phyloP scores from a whole-genome alignment of 75 land plant genomes.

The Sequoiadendron giganteum region DNA sequence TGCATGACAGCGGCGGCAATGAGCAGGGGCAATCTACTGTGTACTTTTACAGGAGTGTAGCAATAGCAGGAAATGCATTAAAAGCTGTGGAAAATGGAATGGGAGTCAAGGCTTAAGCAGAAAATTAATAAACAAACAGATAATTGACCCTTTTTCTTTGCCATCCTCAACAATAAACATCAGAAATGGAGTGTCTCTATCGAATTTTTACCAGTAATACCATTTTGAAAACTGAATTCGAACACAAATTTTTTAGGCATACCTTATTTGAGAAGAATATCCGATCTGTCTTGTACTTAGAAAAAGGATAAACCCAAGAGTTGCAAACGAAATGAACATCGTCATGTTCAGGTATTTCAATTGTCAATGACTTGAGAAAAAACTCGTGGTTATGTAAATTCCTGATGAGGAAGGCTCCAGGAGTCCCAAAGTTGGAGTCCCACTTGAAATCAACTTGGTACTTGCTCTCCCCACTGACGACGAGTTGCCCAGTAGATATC shows the following conservation, averaged over 20 bases:
- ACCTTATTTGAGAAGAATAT: constrained; percentile 34
- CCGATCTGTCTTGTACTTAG: constrained; percentile 17
- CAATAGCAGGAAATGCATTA: background rate
- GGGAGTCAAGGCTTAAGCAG: background rate
- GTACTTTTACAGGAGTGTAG: background rate
- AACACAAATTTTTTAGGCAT: background rate
- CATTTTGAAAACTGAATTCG: background rate
- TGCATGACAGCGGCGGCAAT: too few relatives aligned
- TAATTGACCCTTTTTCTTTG: background rate
- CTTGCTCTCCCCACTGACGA: background rate
- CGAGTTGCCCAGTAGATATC: background rate
- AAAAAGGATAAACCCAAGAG: constrained; percentile 20
- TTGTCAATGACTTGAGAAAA: constrained; percentile 8
- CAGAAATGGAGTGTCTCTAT: background rate
- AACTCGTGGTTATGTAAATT: background rate
- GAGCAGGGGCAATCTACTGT: background rate
- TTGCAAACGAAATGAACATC: constrained; percentile 15
- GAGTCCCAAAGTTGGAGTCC: background rate
- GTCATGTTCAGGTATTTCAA: constrained; percentile 6
- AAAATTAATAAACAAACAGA: background rate
- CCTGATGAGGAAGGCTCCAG: background rate
- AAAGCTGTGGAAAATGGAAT: background rate
- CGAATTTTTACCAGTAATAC: background rate
- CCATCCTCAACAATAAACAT: background rate
- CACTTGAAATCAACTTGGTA: constrained; percentile 8